Conservation (phyloP, 192 early-diverging fungal genomes). For the Ambispora gerdemannii region DNA sequence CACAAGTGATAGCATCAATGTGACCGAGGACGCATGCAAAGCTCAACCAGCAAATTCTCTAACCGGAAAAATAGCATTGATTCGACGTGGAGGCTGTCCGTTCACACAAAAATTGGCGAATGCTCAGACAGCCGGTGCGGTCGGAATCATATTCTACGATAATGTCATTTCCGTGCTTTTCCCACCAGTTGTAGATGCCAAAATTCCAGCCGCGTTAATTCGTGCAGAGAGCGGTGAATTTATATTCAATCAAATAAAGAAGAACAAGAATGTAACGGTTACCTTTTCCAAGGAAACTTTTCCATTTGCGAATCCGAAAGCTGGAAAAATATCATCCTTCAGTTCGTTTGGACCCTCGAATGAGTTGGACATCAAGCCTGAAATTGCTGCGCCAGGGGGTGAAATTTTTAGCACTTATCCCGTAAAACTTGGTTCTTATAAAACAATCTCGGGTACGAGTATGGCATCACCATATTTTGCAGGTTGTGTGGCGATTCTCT, state of each 20-base stretch:
- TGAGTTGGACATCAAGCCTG: constrained; percentile 65
- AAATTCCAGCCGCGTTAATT: constrained; percentile 57
- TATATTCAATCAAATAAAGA: constrained; percentile 46
- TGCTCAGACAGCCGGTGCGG: constrained; percentile 57
- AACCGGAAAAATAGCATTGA: constrained; percentile 52
- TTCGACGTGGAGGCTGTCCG: constrained; percentile 68
- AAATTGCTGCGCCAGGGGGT: constrained; percentile 59
- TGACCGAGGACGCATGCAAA: constrained; percentile 55
- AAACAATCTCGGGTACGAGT: constrained; percentile 37
- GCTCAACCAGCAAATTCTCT: constrained; percentile 39
- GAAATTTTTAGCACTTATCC: constrained; percentile 63
- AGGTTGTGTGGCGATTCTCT: constrained; percentile 39
- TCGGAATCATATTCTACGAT: constrained; percentile 68
- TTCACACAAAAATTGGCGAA: constrained; percentile 60
- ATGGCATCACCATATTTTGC: constrained; percentile 55
- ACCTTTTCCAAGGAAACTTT: constrained; percentile 47
- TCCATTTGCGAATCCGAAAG: constrained; percentile 44
- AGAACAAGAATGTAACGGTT: constrained; percentile 33
- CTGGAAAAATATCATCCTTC: constrained; percentile 65
- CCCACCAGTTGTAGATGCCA: constrained; percentile 26
- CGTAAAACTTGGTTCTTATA: constrained; percentile 36
- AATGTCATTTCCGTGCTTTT: constrained; percentile 25
- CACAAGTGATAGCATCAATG: constrained; percentile 38
- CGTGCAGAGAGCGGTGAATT: constrained; percentile 47
- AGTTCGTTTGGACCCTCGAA: constrained; percentile 72